Evolutionary conservation across 2,329 filamentous ascomycete genomes (phyloP).

Genomic region (Aspergillus fumigatiaffinis): DNA sequence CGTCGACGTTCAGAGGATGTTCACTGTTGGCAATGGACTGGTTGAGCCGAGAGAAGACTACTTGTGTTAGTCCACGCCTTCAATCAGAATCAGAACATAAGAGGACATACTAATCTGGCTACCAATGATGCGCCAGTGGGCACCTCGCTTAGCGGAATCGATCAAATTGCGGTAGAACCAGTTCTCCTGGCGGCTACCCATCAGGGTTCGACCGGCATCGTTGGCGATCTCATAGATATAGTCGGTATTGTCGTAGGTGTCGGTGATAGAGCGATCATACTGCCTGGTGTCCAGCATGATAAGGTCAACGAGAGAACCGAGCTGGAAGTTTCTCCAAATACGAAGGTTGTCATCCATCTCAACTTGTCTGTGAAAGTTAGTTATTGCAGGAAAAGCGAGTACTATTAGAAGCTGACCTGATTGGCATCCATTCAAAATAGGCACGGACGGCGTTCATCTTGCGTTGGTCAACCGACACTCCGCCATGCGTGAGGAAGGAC

Average conservation of each 20-base stretch:
- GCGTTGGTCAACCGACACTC: constrained; percentile 65
- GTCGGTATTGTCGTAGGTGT: constrained; percentile 56
- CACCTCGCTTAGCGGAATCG: constrained; percentile 58
- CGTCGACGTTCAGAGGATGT: constrained; percentile 52
- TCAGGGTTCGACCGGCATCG: constrained; percentile 64
- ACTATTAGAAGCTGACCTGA: constrained; percentile 35
- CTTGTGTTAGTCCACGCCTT: background rate
- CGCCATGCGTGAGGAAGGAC: constrained; percentile 56
- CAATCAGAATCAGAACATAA: no score
- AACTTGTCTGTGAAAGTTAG: constrained; percentile 46
- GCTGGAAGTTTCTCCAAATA: constrained; percentile 64
- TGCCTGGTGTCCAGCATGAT: constrained; percentile 67
- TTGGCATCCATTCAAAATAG: constrained; percentile 65
- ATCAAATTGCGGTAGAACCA: constrained; percentile 66
- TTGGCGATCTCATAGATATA: constrained; percentile 62
- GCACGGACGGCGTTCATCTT: constrained; percentile 71
- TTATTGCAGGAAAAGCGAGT: constrained; percentile 23
- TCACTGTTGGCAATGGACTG: constrained; percentile 30
- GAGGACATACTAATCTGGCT: constrained; percentile 54
- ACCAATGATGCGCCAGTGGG: constrained; percentile 67
- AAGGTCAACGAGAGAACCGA: constrained; percentile 63
- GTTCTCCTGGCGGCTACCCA: constrained; percentile 68
- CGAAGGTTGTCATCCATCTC: constrained; percentile 67
- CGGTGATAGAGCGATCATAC: constrained; percentile 64
- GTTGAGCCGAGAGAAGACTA: background rate